Percentiles rank a stretch among this genome's conserved stretches.
Evolutionary conservation across 495 filamentous ascomycete species (phyloP).

Genomic region (Talaromyces adpressus): DNA sequence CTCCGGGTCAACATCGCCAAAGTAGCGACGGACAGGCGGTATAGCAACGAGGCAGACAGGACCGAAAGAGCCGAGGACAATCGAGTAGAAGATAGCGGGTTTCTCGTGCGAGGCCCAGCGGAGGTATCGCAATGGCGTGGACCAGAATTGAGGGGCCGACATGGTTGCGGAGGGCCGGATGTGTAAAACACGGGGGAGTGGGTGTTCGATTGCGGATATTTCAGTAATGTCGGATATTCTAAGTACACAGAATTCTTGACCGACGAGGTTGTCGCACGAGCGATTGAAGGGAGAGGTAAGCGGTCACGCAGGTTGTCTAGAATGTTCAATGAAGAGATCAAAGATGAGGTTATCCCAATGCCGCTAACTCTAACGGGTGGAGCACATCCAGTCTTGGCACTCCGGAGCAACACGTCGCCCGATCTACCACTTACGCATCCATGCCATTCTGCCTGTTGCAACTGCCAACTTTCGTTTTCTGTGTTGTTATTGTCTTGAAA

Average conservation of each 20-base stretch:
- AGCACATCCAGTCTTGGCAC: constrained; percentile 32
- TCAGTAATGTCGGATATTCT: not conserved
- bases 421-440: constrained; percentile 22
- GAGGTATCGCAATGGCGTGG: constrained; percentile 69
- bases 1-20: constrained; percentile 65
- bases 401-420: constrained; percentile 43
- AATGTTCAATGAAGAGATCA: constrained; percentile 8
- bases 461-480: constrained; percentile 7
- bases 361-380: not conserved
- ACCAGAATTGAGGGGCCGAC: constrained; percentile 75
- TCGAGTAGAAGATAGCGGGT: constrained; percentile 82
- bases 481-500: constrained; percentile 2
- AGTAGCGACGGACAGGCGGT: constrained; percentile 57
- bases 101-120: constrained; percentile 81
- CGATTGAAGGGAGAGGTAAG: not conserved
- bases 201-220: not conserved
- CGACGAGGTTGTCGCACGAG: not conserved
- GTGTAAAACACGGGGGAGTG: constrained; percentile 6
- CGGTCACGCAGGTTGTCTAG: not conserved
- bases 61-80: constrained; percentile 62
- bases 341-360: constrained; percentile 5
- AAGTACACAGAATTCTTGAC: not conserved
- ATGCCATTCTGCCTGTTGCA: constrained; percentile 12
- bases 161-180: constrained; percentile 35
- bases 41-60: constrained; percentile 60